These are phyloP conservation scores for Colletotrichum tofieldiae DNA, from an alignment of 2,329 filamentous ascomycete species.

Conservation along the genomic window DNA sequence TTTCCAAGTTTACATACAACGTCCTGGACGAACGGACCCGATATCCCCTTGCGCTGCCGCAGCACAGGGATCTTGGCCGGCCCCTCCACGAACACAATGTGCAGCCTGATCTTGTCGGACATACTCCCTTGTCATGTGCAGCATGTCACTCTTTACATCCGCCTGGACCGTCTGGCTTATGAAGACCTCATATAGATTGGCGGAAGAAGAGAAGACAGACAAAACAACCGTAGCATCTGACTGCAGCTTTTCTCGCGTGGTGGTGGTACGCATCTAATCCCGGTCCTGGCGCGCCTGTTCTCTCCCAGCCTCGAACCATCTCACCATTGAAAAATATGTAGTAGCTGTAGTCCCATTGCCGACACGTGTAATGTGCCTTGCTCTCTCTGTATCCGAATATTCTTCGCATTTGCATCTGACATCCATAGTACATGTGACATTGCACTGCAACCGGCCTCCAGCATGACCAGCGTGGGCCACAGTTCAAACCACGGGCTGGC, in stretches of 20 bases:
- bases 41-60: neutral
- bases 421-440: neutral
- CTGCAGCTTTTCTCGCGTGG: neutral
- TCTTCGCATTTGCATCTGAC: neutral
- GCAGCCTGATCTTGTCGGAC: neutral
- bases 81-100: neutral
- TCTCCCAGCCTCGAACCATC: no score
- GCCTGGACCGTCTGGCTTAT: neutral
- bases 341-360: neutral
- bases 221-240: neutral
- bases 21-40: slow-evolving; percentile 30
- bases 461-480: neutral
- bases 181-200: neutral
- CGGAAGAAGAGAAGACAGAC: neutral
- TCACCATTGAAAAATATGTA: neutral
- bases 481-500: no score
- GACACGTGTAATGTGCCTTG: neutral
- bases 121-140: neutral
- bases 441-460: neutral
- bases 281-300: neutral
- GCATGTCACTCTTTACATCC: neutral
- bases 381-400: neutral
- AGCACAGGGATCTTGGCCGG: slow-evolving; percentile 5
- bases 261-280: neutral
- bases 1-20: neutral